phyloP scores from a whole-genome alignment of 2,329 filamentous ascomycete species.

The Sphaerulina musiva region DNA sequence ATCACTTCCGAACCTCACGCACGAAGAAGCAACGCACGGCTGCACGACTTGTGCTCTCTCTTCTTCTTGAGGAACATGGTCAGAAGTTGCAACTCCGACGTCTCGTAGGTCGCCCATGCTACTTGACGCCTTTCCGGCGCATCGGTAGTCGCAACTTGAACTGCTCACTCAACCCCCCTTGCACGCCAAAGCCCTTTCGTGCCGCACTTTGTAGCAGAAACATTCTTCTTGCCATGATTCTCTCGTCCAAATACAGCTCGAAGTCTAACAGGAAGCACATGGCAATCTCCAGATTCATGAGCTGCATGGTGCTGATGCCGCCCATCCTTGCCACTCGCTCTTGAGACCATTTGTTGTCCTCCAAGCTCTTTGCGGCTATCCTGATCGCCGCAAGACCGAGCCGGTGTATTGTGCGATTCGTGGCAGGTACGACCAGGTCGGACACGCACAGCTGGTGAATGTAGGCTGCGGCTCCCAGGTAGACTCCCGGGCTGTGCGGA shows the following conservation, averaged over 20 bases:
- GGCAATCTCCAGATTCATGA: conserved; percentile 79
- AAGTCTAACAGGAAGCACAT: conserved; percentile 65
- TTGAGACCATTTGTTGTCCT: conserved; percentile 84
- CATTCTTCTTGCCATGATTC: conserved; percentile 31
- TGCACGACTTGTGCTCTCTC: too few relatives aligned
- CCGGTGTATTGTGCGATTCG: conserved; percentile 76
- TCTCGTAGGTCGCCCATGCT: neutral
- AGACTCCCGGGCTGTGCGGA: conserved; percentile 88
- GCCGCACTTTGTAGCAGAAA: conserved; percentile 33
- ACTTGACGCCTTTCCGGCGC: conserved; percentile 19
- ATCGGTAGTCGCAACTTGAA: conserved; percentile 31
- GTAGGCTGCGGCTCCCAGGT: conserved; percentile 81
- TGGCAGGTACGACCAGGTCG: conserved; percentile 69
- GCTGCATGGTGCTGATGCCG: conserved; percentile 73
- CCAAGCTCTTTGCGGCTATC: conserved; percentile 90
- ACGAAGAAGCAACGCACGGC: neutral
- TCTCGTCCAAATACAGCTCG: conserved; percentile 49
- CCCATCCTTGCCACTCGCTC: conserved; percentile 78
- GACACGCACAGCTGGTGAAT: conserved; percentile 75
- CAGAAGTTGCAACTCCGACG: neutral
- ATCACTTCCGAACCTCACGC: neutral
- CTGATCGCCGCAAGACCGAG: conserved; percentile 75
- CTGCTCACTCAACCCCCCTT: conserved; percentile 25
- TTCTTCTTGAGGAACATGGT: too few relatives aligned
- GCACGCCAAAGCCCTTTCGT: conserved; percentile 23